Evolutionary conservation across 2,329 filamentous ascomycete genomes (phyloP).

Genomic region (Fusarium bulbicola): DNA sequence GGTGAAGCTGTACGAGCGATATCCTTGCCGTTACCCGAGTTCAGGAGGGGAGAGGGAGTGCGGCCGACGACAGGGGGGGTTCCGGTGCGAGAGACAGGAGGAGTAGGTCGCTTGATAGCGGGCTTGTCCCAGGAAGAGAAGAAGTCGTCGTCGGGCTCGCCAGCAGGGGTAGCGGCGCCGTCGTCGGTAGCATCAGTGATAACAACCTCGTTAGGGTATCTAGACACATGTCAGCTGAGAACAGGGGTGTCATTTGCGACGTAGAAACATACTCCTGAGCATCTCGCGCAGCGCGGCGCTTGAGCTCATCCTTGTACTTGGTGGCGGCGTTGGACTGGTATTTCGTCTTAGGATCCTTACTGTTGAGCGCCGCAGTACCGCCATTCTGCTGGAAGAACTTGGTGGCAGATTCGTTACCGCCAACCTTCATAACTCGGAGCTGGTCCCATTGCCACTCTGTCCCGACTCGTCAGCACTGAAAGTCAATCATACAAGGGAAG

Average conservation of each 20-base stretch:
- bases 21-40: constrained; percentile 76
- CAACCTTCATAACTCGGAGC: constrained; percentile 96
- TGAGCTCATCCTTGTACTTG: constrained; percentile 98
- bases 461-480: constrained; percentile 25
- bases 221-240: constrained; percentile 51
- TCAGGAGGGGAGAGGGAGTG: constrained; percentile 90
- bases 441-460: constrained; percentile 99
- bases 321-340: constrained; percentile 92
- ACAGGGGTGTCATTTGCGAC: neutral
- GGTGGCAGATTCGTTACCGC: constrained; percentile 96
- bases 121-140: constrained; percentile 99
- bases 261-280: constrained; percentile 76
- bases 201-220: constrained; percentile 85
- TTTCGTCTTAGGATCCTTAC: constrained; percentile 97
- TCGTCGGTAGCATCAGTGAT: constrained; percentile 79
- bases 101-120: constrained; percentile 93
- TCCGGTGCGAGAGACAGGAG: constrained; percentile 87
- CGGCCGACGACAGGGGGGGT: constrained; percentile 85
- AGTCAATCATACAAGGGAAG: neutral
- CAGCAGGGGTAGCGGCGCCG: constrained; percentile 78
- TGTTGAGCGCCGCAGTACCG: constrained; percentile 90
- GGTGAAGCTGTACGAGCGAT: constrained; percentile 84
- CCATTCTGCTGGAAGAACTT: constrained; percentile 99
- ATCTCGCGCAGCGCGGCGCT: constrained; percentile 83
- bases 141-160: constrained; percentile 92